phyloP scores from a whole-genome alignment of 805 yeast genomes.

The Pichia kluyveri region DNA sequence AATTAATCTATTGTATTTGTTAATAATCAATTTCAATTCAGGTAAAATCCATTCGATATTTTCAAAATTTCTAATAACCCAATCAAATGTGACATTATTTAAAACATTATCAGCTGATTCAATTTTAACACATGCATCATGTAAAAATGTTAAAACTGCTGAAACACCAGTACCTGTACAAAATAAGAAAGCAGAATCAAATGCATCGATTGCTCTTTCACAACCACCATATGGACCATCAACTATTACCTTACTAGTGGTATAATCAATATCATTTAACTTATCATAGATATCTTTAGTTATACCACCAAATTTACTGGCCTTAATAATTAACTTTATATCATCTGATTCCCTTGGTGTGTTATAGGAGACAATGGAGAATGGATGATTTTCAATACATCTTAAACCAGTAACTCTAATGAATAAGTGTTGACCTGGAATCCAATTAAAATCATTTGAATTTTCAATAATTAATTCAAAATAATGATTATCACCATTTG shows the following conservation, averaged over 20 bases:
- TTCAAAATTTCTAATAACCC: constrained; percentile 32
- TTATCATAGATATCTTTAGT: constrained; percentile 29
- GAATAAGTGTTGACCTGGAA: constrained; percentile 48
- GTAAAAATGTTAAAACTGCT: constrained; percentile 35
- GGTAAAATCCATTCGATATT: constrained; percentile 32
- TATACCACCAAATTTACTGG: constrained; percentile 33
- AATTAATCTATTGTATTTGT: constrained; percentile 21
- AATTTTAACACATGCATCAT: constrained; percentile 19
- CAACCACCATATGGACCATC: constrained; percentile 57
- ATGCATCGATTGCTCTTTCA: constrained; percentile 34
- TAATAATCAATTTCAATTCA: constrained; percentile 28
- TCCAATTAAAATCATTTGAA: constrained; percentile 34
- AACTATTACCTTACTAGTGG: constrained; percentile 26
- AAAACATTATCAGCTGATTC: constrained; percentile 13
- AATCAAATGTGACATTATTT: constrained; percentile 30
- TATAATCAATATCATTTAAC: constrained; percentile 20
- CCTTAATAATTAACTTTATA: constrained; percentile 36
- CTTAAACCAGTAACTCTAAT: constrained; percentile 37
- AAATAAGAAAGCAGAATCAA: constrained; percentile 33
- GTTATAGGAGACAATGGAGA: constrained; percentile 35
- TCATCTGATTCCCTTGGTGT: constrained; percentile 16
- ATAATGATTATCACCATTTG: constrained; percentile 26
- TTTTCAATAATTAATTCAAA: constrained; percentile 28
- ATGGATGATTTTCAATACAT: constrained; percentile 47
- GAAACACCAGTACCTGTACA: constrained; percentile 48